Base-by-base conservation (phyloP, 1,139 yeast species). In the Saccharomyces hybrid region DNA sequence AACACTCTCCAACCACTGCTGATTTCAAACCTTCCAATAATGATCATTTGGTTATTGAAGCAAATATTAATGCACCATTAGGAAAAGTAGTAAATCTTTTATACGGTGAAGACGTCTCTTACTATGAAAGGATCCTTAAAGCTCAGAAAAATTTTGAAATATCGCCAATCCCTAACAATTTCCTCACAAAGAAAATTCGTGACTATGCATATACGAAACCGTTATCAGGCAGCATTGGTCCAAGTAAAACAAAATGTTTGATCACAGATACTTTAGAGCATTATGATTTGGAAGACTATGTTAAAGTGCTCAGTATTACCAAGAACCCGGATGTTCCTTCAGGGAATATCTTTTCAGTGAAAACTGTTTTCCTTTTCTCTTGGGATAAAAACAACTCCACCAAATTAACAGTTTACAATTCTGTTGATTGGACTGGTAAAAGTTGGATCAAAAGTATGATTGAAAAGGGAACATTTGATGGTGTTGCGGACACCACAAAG, bases 241-340 rank as follows among this genome's bases (percentile, higher is more conserved):
- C 99, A 8, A 91, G 88, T 65, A 96, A 90, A 65, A 91, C 99
- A 1, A 77, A 78, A 58, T 93, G 98, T 72, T 68, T 79, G 26
- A 83, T 88, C 54, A 81, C 82, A 0, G 99, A 93, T 62, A 78
- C 79, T 6, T 68, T 88, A 34, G 81, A 84, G 51, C 77, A 79
- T 50, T 81, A 76, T 68, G 86, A 88, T 64, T 74, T 84, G 48
- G 79, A 81, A 8, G 72, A 77, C 41, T 76, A 73, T 56, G 79
- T 86, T 38, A 75, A 80, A 47, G 84, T 88, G 2, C 79, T 82
- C 25, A 91, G 87, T 59, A 69, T 78, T 1, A 86, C 96, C 0
- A 78, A 78, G 48, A 88, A 97, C 0, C 99, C 99, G 0, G 97
- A 93, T 71, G 97, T 93, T 19, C 99, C 99, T 0, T 86, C 93